A percentile compares a stretch with the other conserved stretches of the same genome.
phyloP scores from a whole-genome alignment of 148 eudicot genomes.

The Cornus kousa region DNA sequence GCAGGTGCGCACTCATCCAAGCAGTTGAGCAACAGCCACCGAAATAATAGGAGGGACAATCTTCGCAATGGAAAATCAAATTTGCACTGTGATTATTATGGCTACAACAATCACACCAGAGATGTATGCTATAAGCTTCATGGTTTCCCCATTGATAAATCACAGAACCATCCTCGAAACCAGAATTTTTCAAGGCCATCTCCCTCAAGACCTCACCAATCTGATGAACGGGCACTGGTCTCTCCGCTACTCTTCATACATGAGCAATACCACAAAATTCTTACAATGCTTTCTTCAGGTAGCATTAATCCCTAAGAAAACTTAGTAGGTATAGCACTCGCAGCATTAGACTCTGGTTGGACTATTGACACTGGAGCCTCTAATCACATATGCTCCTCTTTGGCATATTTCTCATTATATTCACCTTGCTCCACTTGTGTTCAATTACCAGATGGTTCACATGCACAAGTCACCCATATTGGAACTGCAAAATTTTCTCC shows the following conservation, averaged over 20 bases:
- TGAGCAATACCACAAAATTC: not conserved
- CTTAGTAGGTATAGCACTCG: not conserved
- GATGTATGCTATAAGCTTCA: too few relatives aligned
- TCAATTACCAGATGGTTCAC: too few relatives aligned
- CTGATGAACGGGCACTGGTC: not conserved
- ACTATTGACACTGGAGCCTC: conserved; percentile 3
- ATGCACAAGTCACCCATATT: too few relatives aligned
- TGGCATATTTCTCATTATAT: too few relatives aligned
- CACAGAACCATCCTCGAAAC: too few relatives aligned
- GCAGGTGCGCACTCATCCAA: too few relatives aligned
- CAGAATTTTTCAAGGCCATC: too few relatives aligned
- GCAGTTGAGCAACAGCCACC: not conserved
- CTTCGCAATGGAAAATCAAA: not conserved
- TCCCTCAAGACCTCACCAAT: not conserved
- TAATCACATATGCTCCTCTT: not conserved
- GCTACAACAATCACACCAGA: too few relatives aligned
- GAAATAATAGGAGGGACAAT: not conserved
- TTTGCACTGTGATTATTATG: too few relatives aligned
- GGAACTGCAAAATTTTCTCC: too few relatives aligned
- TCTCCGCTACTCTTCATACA: not conserved
- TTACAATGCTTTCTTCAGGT: not conserved
- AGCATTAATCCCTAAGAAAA: not conserved
- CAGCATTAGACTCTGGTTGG: not conserved
- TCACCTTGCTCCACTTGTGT: not conserved
- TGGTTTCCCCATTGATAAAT: too few relatives aligned